These are phyloP conservation scores for Dictyostelium intermedium DNA, from an alignment of 78 protist genomes.

Conservation along the genomic window DNA sequence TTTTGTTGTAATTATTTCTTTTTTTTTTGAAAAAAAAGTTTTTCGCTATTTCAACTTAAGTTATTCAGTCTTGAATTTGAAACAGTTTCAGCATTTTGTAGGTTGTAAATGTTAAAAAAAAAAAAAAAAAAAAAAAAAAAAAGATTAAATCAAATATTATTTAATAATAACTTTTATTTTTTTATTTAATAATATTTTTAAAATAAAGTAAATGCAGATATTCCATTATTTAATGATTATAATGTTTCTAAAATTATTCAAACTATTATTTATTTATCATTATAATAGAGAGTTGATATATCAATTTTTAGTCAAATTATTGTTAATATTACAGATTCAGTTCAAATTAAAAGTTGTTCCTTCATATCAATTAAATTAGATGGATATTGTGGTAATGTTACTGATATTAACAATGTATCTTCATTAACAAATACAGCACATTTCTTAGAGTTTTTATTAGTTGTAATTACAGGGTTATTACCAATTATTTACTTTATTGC, in stretches of 20 bases:
- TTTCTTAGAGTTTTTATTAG: background rate
- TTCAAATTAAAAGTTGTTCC: background rate
- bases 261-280: background rate
- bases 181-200: too few species aligned
- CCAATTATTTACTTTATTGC: background rate
- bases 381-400: background rate
- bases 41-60: too few species aligned
- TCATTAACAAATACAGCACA: background rate
- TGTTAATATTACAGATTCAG: background rate
- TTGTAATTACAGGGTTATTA: background rate
- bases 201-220: background rate
- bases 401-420: background rate
- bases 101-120: too few species aligned
- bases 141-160: too few species aligned
- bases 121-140: too few species aligned
- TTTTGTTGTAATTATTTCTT: too few species aligned
- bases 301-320: background rate
- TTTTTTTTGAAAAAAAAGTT: too few species aligned
- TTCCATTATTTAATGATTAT: slow-evolving; percentile 1
- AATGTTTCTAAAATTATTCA: background rate
- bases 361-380: background rate
- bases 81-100: too few species aligned
- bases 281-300: background rate
- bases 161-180: too few species aligned
- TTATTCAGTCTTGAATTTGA: too few species aligned